A percentile compares a stretch with the other conserved stretches of the same genome.
Evolutionary conservation across 768 basidiomycete genomes (phyloP).

Genomic region (Russula compacta): DNA sequence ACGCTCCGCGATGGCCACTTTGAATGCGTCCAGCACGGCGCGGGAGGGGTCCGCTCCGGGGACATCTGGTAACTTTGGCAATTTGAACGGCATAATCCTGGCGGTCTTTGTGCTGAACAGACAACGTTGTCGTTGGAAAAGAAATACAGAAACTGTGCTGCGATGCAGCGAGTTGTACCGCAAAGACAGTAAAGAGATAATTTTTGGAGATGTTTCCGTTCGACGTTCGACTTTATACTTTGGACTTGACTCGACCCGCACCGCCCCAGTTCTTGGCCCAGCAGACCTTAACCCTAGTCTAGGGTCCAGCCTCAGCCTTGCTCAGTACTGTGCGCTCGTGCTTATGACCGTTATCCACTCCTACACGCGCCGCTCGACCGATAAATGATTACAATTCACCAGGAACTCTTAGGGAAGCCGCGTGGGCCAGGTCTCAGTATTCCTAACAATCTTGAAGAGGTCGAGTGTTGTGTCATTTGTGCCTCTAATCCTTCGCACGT

Average conservation of each 20-base stretch:
- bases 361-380: no score
- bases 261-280: no score
- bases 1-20: conserved; percentile 69
- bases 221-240: neutral
- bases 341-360: no score
- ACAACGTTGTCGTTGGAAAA: neutral
- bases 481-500: no score
- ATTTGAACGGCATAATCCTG: conserved; percentile 9
- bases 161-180: conserved; percentile 8
- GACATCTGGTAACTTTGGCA: conserved; percentile 34
- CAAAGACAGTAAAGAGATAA: conserved; percentile 1
- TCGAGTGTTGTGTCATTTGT: no score
- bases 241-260: neutral
- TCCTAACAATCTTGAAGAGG: no score
- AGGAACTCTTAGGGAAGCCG: no score
- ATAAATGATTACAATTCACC: no score
- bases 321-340: no score
- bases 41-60: conserved; percentile 51
- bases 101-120: neutral
- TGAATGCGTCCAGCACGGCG: conserved; percentile 67
- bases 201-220: neutral
- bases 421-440: no score
- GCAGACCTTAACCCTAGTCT: conserved; percentile 4
- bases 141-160: neutral
- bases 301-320: neutral